A percentile compares a stretch with the other conserved stretches of the same genome.
phyloP scores from a whole-genome alignment of 1,284 basidiomycete genomes.

The Phellopilus nigrolimitatus region DNA sequence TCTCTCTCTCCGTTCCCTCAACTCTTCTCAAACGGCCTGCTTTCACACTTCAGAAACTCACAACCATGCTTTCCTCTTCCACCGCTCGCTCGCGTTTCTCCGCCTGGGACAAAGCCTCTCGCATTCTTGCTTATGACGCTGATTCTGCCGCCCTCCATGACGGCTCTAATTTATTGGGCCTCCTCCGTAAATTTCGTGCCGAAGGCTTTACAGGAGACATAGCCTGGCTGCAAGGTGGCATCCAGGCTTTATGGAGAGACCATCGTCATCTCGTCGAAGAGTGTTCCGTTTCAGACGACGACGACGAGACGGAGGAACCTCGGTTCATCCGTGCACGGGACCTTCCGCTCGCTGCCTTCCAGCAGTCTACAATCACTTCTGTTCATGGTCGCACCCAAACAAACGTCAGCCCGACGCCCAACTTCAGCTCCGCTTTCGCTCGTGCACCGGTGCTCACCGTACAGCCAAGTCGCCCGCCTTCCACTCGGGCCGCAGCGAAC shows the following conservation, averaged over 20 bases:
- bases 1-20: conserved; percentile 89
- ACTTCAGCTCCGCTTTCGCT: conserved; percentile 24
- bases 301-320: conserved; percentile 34
- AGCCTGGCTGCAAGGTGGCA: conserved; percentile 78
- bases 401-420: conserved; percentile 20
- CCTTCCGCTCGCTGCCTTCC: conserved; percentile 31
- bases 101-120: conserved; percentile 48
- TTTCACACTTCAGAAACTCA: conserved; percentile 71
- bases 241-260: conserved; percentile 62
- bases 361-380: conserved; percentile 28
- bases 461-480: background rate
- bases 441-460: background rate
- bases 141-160: conserved; percentile 61
- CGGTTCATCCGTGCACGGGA: conserved; percentile 27
- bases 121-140: conserved; percentile 79
- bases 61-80: conserved; percentile 66
- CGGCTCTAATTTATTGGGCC: conserved; percentile 67
- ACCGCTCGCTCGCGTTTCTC: conserved; percentile 56
- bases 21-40: conserved; percentile 88
- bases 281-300: conserved; percentile 47
- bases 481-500: conserved; percentile 42
- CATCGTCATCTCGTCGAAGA: conserved; percentile 48
- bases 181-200: conserved; percentile 80
- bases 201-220: conserved; percentile 66
- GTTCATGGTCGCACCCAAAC: conserved; percentile 18